These are phyloP conservation scores for Neurospora tetrasperma DNA, from an alignment of 495 filamentous ascomycete species.

Conservation along the genomic window DNA sequence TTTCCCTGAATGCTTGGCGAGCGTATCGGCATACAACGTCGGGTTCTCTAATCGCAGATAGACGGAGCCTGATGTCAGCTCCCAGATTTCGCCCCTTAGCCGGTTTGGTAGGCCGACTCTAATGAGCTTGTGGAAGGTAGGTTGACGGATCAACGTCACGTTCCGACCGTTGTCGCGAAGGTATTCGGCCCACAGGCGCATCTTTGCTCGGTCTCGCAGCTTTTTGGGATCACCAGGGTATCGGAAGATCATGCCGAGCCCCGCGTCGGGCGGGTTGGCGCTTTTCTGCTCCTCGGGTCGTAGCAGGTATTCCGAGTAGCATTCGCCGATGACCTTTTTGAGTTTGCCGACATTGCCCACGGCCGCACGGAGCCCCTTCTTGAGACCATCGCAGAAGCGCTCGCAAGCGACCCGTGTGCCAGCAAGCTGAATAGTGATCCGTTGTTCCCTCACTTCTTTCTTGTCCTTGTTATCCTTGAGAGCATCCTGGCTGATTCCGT, in stretches of 20 bases:
- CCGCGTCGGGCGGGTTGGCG: constrained; percentile 68
- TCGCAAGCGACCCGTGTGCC: constrained; percentile 85
- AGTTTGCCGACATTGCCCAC: constrained; percentile 80
- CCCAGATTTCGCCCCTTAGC: constrained; percentile 91
- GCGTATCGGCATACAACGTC: constrained; percentile 69
- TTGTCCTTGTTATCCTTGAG: constrained; percentile 37
- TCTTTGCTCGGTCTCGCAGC: constrained; percentile 89
- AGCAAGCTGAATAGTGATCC: constrained; percentile 80
- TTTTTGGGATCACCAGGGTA: constrained; percentile 97
- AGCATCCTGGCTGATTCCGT: constrained; percentile 53
- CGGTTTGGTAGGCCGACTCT: constrained; percentile 91
- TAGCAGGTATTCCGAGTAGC: constrained; percentile 90
- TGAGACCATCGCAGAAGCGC: constrained; percentile 90
- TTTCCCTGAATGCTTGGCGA: constrained; percentile 68
- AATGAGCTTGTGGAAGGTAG: constrained; percentile 95
- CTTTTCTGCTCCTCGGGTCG: constrained; percentile 48
- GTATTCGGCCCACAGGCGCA: constrained; percentile 95
- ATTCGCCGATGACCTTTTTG: constrained; percentile 63
- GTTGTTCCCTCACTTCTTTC: constrained; percentile 53
- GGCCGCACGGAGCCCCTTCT: constrained; percentile 72
- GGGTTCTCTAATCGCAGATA: constrained; percentile 81
- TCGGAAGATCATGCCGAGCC: constrained; percentile 82
- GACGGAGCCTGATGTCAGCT: constrained; percentile 81
- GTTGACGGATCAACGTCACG: constrained; percentile 81
- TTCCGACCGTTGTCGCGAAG: constrained; percentile 93